phyloP scores from a whole-genome alignment of 2,329 filamentous ascomycete species.

The Sporothrix dimorphospora region DNA sequence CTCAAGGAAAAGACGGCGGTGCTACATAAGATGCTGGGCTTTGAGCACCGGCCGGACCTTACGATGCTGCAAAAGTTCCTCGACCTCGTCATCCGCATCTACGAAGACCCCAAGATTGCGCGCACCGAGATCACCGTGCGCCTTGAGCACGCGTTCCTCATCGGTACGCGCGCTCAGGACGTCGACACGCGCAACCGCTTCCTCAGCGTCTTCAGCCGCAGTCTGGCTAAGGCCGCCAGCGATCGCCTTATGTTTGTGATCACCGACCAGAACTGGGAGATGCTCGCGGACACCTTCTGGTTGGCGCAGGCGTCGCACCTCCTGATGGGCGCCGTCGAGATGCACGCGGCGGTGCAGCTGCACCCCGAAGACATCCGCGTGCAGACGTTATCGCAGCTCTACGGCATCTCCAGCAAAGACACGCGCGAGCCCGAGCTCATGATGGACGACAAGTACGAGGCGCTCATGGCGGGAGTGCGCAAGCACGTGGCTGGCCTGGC shows the following conservation, averaged over 20 bases:
- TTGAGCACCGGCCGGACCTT: slow-evolving; percentile 81
- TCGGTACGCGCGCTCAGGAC: slow-evolving; percentile 89
- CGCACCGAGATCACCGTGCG: slow-evolving; percentile 94
- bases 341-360: slow-evolving; percentile 76
- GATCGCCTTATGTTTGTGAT: slow-evolving; percentile 88
- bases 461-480: slow-evolving; percentile 74
- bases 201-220: slow-evolving; percentile 94
- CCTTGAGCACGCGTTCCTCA: slow-evolving; percentile 97
- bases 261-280: slow-evolving; percentile 95
- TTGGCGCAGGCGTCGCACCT: slow-evolving; percentile 92
- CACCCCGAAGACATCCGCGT: slow-evolving; percentile 83
- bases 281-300: slow-evolving; percentile 93
- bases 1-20: slow-evolving; percentile 99
- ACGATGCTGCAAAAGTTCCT: slow-evolving; percentile 91
- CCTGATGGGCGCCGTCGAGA: slow-evolving; percentile 86
- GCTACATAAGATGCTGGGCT: slow-evolving; percentile 97
- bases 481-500: slow-evolving; percentile 83
- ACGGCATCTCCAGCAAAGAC: slow-evolving; percentile 74
- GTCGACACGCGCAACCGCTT: slow-evolving; percentile 97
- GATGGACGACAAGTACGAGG: slow-evolving; percentile 80
- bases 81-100: slow-evolving; percentile 94
- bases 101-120: slow-evolving; percentile 95
- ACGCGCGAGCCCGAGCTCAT: slow-evolving; percentile 65
- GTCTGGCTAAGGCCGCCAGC: slow-evolving; percentile 87
- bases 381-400: slow-evolving; percentile 72